These are phyloP conservation scores for Vigna radiata DNA, from an alignment of 306 rosid genomes.

Conservation along the genomic window DNA sequence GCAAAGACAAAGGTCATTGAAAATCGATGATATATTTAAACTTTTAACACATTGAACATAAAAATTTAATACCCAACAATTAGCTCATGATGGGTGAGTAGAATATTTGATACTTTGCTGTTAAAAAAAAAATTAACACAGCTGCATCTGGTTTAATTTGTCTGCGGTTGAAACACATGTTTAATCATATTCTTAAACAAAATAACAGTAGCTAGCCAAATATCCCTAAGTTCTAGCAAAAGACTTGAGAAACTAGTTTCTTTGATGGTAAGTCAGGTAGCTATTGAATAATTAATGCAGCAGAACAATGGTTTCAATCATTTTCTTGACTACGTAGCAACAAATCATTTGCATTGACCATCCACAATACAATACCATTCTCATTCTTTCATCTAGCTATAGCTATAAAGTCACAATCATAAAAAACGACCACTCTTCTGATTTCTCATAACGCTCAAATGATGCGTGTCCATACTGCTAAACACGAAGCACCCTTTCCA, in stretches of 20 bases:
- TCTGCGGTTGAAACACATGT: not conserved
- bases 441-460: not conserved
- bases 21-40: not conserved
- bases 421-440: not conserved
- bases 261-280: slow-evolving; percentile 17
- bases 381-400: not conserved
- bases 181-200: not conserved
- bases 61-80: not conserved
- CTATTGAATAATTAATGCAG: slow-evolving; percentile 16
- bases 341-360: slow-evolving; percentile 38
- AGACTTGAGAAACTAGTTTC: not conserved
- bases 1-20: too few relatives aligned
- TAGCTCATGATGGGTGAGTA: not conserved
- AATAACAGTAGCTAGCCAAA: too few relatives aligned
- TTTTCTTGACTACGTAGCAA: slow-evolving; percentile 19
- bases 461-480: not conserved
- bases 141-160: not conserved
- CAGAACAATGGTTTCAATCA: slow-evolving; percentile 33
- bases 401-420: slow-evolving; percentile 27
- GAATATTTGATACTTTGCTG: not conserved
- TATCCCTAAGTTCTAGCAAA: not conserved
- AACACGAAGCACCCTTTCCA: slow-evolving; percentile 6
- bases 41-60: not conserved
- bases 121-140: not conserved
- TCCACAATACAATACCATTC: slow-evolving; percentile 17